Evolutionary conservation across 1,284 basidiomycete genomes (phyloP).

Genomic region (Apiotrichum mycotoxinovorans): DNA sequence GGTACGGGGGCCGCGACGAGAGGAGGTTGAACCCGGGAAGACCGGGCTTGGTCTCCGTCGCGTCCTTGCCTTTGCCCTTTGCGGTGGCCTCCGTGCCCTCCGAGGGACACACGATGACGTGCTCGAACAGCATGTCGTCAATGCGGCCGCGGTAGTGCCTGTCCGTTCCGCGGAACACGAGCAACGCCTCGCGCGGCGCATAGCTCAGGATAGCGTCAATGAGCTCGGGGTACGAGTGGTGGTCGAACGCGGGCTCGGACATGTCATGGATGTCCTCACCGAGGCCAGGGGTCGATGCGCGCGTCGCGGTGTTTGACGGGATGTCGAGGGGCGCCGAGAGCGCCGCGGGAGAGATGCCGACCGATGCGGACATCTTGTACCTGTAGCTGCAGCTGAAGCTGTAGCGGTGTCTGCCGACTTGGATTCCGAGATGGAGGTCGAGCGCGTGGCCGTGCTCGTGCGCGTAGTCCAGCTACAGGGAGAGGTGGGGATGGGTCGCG

Average conservation of each 20-base stretch:
- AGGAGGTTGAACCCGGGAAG: not conserved
- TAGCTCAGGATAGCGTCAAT: slow-evolving; percentile 1
- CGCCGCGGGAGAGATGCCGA: no score
- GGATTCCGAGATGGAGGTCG: no score
- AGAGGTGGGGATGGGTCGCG: no score
- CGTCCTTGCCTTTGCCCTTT: not conserved
- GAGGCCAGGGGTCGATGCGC: not conserved
- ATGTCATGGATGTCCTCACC: slow-evolving; percentile 4
- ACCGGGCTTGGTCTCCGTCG: not conserved
- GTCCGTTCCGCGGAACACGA: slow-evolving; percentile 1
- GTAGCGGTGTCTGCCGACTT: no score
- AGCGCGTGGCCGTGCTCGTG: no score
- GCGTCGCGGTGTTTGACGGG: not conserved
- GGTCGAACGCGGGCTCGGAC: slow-evolving; percentile 3
- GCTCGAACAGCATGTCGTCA: slow-evolving; percentile 5
- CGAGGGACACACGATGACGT: not conserved
- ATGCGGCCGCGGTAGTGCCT: slow-evolving; percentile 1
- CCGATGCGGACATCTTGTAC: no score
- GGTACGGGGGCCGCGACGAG: not conserved
- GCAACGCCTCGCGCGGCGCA: not conserved
- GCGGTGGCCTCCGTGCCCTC: not conserved
- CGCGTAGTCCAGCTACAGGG: no score
- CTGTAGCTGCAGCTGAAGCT: no score
- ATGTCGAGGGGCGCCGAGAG: not conserved
- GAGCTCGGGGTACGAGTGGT: slow-evolving; percentile 1